Base-by-base conservation (phyloP, 345 rosid species). In the Iberis pinnata region DNA sequence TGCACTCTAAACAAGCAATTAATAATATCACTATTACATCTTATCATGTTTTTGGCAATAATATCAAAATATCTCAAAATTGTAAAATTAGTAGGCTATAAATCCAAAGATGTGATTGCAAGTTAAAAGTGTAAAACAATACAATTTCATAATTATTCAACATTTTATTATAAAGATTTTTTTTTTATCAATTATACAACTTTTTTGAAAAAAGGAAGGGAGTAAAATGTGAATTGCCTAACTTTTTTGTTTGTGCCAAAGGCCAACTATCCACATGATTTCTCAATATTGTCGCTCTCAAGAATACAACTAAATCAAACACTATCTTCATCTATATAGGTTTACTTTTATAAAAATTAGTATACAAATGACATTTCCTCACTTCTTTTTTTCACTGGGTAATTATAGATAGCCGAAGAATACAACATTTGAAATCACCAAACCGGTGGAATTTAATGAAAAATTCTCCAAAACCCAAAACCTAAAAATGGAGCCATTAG, bases 251-350 rank as follows among this genome's bases (percentile, higher is more conserved):
- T 40, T 7, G 51, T 63, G 49, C 25, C 47, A 42, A 64, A 33
- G 58, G 58, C 69, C 63, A n/a, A n/a, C n/a, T 56, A 64, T 63
- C 52, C 63, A 64, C 63, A 65, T 65, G 70, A 35, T 43, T 43
- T 65, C 35, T 58, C 53, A 42, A 58, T 43, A 50, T 44, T 58
- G 59, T 65, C 64, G 64, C 48, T 58, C 59, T 65, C 59, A 39
- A 33, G 64, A 27, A 47, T 49, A 65, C 63, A 57, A 57, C 53
- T 42, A 43, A 50, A 51, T 65, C 54, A 58, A 65, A 58, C 41
- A 50, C 25, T 65, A 50, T 65, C 70, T 50, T 57, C 53, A 25
- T 58, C 17, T 42, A 13, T n/a, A 32, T 31, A 31, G 22, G 6
- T 14, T 14, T 39, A 54, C 2, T 13, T 58, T 40, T 36, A 9